Percentiles rank a stretch among this genome's conserved stretches.
Conservation (phyloP, 768 basidiomycete species). For the Tulasnella sp. region DNA sequence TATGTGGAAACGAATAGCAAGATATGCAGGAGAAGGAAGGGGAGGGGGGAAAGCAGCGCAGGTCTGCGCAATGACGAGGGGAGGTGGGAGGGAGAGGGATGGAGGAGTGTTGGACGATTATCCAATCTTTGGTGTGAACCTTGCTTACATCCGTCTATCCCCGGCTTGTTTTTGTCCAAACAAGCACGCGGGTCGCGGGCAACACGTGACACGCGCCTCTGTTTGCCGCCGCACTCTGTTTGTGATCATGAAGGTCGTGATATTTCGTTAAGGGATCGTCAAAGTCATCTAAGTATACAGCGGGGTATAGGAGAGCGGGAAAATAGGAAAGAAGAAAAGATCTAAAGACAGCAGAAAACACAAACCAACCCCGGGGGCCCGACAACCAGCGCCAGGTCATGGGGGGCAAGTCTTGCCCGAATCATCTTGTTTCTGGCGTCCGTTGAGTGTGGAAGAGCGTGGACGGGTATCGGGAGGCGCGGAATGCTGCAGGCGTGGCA, state of each 20-base stretch:
- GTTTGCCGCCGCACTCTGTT: not conserved
- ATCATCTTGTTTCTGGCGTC: not conserved
- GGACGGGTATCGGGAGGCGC: not conserved
- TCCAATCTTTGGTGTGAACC: not conserved
- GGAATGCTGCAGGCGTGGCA: not conserved
- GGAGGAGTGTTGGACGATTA: not conserved
- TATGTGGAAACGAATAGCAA: not conserved
- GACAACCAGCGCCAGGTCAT: not conserved
- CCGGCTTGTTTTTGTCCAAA: slow-evolving; percentile 3
- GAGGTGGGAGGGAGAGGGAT: not conserved
- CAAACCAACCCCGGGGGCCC: not conserved
- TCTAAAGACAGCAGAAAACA: not conserved
- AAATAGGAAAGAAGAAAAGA: not conserved
- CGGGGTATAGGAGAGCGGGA: not conserved
- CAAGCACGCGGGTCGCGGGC: not conserved
- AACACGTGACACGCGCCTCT: not conserved
- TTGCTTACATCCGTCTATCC: not conserved
- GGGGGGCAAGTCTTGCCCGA: not conserved
- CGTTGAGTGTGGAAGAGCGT: not conserved
- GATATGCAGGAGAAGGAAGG: not conserved
- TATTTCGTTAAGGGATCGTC: not conserved
- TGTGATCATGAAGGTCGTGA: not conserved
- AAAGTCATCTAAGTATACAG: slow-evolving; percentile 1
- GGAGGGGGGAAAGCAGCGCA: not conserved
- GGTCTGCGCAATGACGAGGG: slow-evolving; percentile 4